phyloP scores from a whole-genome alignment of 1,284 basidiomycete species.

The Ceratobasidium sp. region DNA sequence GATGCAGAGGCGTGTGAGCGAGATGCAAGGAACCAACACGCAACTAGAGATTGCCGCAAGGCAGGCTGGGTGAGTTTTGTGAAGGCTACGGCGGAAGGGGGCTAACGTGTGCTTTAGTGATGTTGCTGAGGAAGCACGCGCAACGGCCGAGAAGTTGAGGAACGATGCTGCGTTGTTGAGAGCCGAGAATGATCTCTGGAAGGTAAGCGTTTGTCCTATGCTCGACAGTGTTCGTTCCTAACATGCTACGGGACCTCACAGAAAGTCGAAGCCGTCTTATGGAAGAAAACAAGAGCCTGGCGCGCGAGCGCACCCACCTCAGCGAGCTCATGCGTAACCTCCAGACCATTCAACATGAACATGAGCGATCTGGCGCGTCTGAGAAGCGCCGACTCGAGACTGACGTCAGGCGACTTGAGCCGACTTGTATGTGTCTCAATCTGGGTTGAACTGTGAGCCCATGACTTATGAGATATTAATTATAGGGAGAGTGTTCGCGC shows the following conservation, averaged over 20 bases:
- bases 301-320: conserved; percentile 81
- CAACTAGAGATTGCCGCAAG: conserved; percentile 50
- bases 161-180: conserved; percentile 85
- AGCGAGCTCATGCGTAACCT: conserved; percentile 87
- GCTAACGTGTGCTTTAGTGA: conserved; percentile 39
- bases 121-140: conserved; percentile 52
- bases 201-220: conserved; percentile 58
- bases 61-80: conserved; percentile 65
- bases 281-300: conserved; percentile 82
- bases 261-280: conserved; percentile 80
- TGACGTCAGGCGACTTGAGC: conserved; percentile 78
- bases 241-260: conserved; percentile 41
- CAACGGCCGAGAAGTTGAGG: conserved; percentile 72
- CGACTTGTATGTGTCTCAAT: conserved; percentile 65
- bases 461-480: background rate
- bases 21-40: conserved; percentile 48
- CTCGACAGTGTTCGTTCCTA: conserved; percentile 13
- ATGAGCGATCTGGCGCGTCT: conserved; percentile 81
- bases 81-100: conserved; percentile 69
- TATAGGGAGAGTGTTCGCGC: conserved; percentile 74
- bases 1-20: conserved; percentile 46
- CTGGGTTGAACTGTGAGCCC: background rate
- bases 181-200: conserved; percentile 92
- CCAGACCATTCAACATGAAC: conserved; percentile 86
- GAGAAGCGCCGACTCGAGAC: conserved; percentile 80